Evolutionary conservation across 1,139 yeast species (phyloP).

Genomic region (Schwanniomyces etchellsii): DNA sequence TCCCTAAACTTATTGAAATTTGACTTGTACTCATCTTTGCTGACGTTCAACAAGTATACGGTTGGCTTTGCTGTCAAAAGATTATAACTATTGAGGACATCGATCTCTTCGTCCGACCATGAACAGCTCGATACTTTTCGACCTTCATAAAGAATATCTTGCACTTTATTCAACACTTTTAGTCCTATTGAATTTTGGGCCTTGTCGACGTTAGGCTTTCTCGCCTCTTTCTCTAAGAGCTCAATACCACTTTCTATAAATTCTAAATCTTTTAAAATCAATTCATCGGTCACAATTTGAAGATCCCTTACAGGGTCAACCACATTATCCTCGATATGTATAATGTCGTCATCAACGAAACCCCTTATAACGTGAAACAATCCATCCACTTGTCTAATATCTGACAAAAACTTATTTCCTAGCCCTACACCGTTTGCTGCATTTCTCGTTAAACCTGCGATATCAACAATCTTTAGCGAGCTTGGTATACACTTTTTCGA

Average conservation of each 20-base stretch:
- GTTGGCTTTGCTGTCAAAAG: constrained; percentile 70
- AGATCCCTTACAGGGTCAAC: constrained; percentile 68
- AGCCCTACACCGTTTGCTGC: constrained; percentile 74
- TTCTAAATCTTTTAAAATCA: constrained; percentile 68
- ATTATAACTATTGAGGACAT: constrained; percentile 51
- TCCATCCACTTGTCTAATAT: constrained; percentile 70
- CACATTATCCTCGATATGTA: constrained; percentile 58
- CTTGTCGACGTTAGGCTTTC: constrained; percentile 28
- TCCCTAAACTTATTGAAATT: constrained; percentile 41
- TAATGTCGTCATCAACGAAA: constrained; percentile 60
- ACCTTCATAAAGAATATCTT: constrained; percentile 54
- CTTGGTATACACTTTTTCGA: constrained; percentile 52
- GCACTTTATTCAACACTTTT: constrained; percentile 41
- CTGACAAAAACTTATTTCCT: constrained; percentile 69
- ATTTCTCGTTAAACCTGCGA: constrained; percentile 71
- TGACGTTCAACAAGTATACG: constrained; percentile 55
- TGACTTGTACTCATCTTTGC: constrained; percentile 44
- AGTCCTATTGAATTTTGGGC: constrained; percentile 35
- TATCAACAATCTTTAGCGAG: constrained; percentile 57
- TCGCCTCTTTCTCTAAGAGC: constrained; percentile 35
- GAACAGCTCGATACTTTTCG: constrained; percentile 40
- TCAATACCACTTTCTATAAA: constrained; percentile 54
- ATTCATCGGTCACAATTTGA: constrained; percentile 64
- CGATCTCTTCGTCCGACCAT: constrained; percentile 56
- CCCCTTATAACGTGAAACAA: constrained; percentile 68